Base-by-base conservation (phyloP, 2,329 filamentous ascomycete genomes). In the Plenodomus lindquistii region DNA sequence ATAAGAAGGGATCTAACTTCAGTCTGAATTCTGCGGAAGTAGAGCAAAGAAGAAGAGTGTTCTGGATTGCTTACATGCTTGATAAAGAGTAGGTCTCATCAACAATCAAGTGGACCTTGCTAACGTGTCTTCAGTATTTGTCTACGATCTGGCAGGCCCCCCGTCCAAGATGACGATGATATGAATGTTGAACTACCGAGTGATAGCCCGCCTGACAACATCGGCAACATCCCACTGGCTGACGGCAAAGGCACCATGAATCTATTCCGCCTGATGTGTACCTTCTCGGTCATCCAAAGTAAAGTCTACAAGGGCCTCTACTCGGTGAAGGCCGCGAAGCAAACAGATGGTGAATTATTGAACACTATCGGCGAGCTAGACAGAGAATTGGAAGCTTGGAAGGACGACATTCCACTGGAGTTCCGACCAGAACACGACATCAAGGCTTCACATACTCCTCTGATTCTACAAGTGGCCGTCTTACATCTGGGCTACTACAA, bases 391-490 rank as follows among this genome's bases (percentile, higher is more conserved):
- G 94, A 99, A 70, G 87, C 91, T 44, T 99, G 94, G 94, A 97
- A 97, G 77, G 92, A 97, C 67, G 85, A 82, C 42, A 97, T 99
- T 44, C 93, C 94, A 2, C 82, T 96, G 48, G 94, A 97, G 65
- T 97, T 97, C 75, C 85, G 94, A n/a, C 94, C 94, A 0, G 94
- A 97, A 72, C 86, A 97, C 69, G 92, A 97, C 72, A 97, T 99
- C 72, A 92, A 91, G 71, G 90, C 91, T 0, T 88, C 88, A 0
- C 91, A 97, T 70, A 95, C 91, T 0, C 92, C 93, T 1, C 80
- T 97, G n/a, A 92, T 97, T 17, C 79, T 99, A 17, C 93, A 97
- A 58, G 85, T 99, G 43, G 92, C 96, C 52, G 90, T 96, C 70
- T 77, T 99, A 48, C 94, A 99, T 71, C 95, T 99, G 65, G 87